These are phyloP conservation scores for Globisporangium cylindrosporum DNA, from an alignment of 352 stramenopile genomes.

Conservation along the genomic window DNA sequence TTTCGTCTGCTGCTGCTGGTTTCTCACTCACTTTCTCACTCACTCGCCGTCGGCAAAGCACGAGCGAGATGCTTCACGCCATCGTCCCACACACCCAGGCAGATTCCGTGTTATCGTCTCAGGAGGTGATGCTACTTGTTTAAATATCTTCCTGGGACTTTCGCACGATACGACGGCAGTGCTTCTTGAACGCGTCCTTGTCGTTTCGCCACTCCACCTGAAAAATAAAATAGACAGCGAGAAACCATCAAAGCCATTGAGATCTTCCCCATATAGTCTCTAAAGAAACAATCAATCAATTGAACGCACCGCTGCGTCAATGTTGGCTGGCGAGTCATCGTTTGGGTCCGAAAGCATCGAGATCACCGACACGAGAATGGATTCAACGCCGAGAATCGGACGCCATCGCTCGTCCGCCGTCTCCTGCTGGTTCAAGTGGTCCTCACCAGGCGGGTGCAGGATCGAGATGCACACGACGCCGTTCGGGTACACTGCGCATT, in stretches of 20 bases:
- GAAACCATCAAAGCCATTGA: background rate
- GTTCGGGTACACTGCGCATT: constrained; percentile 92
- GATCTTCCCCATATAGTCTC: background rate
- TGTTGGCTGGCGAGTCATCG: constrained; percentile 99
- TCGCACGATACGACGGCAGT: constrained; percentile 86
- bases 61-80: background rate
- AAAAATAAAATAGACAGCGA: constrained; percentile 7
- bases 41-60: background rate
- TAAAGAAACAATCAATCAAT: background rate
- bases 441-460: constrained; percentile 97
- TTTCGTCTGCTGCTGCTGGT: background rate
- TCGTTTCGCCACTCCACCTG: constrained; percentile 91
- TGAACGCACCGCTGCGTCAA: constrained; percentile 95
- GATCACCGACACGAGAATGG: constrained; percentile 96
- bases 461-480: constrained; percentile 99
- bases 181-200: constrained; percentile 93
- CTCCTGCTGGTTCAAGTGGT: constrained; percentile 97
- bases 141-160: constrained; percentile 94
- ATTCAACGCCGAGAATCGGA: constrained; percentile 96
- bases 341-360: constrained; percentile 99
- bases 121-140: constrained; percentile 16
- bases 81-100: background rate
- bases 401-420: constrained; percentile 98
- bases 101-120: background rate
- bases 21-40: background rate